phyloP scores from a whole-genome alignment of 1,139 yeast species.

The Pichia sp. region DNA sequence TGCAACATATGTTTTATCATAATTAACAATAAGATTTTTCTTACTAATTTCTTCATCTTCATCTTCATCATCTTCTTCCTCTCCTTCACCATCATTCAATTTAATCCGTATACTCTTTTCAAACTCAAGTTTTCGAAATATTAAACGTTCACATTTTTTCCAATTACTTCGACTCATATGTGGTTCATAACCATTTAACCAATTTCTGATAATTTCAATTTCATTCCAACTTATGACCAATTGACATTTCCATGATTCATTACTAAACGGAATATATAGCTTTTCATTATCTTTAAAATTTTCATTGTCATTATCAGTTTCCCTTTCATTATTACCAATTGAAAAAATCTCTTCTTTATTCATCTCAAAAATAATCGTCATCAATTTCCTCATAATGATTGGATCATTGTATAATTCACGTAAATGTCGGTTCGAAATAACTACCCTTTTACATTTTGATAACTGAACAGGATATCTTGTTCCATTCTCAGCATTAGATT shows the following conservation, averaged over 20 bases:
- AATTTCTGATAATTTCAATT: constrained; percentile 13
- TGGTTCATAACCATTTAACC: constrained; percentile 9
- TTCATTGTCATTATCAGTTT: background rate
- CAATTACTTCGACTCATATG: constrained; percentile 5
- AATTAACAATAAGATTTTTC: constrained; percentile 17
- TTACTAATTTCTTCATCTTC: constrained; percentile 12
- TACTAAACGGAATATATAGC: constrained; percentile 21
- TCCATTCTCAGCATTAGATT: constrained; percentile 1
- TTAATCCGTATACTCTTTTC: background rate
- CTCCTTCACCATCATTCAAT: no score
- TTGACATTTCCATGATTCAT: constrained; percentile 27
- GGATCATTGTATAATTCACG: constrained; percentile 20
- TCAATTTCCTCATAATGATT: constrained; percentile 16
- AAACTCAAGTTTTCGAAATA: constrained; percentile 8
- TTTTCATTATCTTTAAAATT: constrained; percentile 13
- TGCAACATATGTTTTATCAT: constrained; percentile 16
- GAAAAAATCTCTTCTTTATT: constrained; percentile 22
- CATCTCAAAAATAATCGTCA: constrained; percentile 24
- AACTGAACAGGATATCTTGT: constrained; percentile 5
- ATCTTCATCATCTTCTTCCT: constrained; percentile 5
- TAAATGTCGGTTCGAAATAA: constrained; percentile 27
- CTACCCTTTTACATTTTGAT: constrained; percentile 20
- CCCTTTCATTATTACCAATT: constrained; percentile 8
- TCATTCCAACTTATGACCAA: constrained; percentile 21
- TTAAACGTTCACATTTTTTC: constrained; percentile 11